Base-by-base conservation (phyloP, 2,329 filamentous ascomycete genomes). In the Plenodomus lindquistii region DNA sequence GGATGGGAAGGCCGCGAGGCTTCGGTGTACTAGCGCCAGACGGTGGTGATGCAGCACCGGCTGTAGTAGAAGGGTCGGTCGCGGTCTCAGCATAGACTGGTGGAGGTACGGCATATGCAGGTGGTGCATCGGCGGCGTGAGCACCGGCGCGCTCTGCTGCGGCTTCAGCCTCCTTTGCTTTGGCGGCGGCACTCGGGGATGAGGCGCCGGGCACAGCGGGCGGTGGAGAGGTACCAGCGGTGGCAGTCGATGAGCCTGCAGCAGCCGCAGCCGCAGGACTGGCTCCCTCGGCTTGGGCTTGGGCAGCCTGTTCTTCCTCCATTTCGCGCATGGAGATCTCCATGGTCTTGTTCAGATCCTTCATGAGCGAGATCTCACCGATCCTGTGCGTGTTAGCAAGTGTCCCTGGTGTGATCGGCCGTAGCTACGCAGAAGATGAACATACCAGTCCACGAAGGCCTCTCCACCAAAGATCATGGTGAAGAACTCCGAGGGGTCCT, bases 391-490 rank as follows among this genome's bases (percentile, higher is more conserved):
- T 17, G 46, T 59, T 40, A 60, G 59, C 44, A 31, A 8, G 15
- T 13, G n/a, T n/a, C n/a, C n/a, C n/a, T n/a, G n/a, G n/a, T n/a
- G n/a, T 11, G 40, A 15, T 19, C 10, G 7, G 13, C n/a, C 13
- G 3, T 17, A 18, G 15, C 11, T 10, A 20, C n/a, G n/a, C n/a
- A n/a, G n/a, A 11, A 9, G 17, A 17, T 36, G 13, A 16, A n/a
- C 58, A 36, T 70, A 76, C 75, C 94, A 91, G 78, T 99, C 93
- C 52, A 88, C 81, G 67, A 99, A 99, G 11, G 93, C 91, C 64
- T 97, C 93, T 52, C 94, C 94, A 62, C 94, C 94, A 69, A 99
- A 99, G 63, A 99, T 99, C 79, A 92, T 95, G 66, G 89, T 89
- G 77, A 99, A 99, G 82, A 99, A 99, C 75, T 99, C 94, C 57